Percentiles rank a stretch among this genome's conserved stretches.
phyloP scores from a whole-genome alignment of 1,139 yeast genomes.

The Zygotorulaspora mrakii region DNA sequence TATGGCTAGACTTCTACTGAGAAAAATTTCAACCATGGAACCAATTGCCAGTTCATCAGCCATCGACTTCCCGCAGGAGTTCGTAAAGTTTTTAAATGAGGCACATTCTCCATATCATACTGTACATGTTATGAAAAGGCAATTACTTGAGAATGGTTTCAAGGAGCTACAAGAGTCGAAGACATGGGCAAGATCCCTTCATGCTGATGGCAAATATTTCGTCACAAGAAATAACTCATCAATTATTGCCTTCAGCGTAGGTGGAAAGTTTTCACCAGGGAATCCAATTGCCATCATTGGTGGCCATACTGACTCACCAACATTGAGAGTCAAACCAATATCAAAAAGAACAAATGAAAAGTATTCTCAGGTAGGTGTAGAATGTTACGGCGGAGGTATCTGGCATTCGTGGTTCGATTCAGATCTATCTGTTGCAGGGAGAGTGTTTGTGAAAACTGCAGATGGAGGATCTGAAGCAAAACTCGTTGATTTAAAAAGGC shows the following conservation, averaged over 20 bases:
- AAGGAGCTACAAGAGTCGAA: slow-evolving; percentile 67
- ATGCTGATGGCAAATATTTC: slow-evolving; percentile 62
- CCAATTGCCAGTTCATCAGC: slow-evolving; percentile 8
- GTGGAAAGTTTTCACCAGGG: slow-evolving; percentile 70
- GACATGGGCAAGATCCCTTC: slow-evolving; percentile 62
- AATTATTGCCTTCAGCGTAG: slow-evolving; percentile 80
- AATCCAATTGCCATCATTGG: slow-evolving; percentile 86
- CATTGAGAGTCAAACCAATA: slow-evolving; percentile 84
- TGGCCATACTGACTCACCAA: slow-evolving; percentile 96
- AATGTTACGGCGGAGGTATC: slow-evolving; percentile 91
- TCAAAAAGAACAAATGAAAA: slow-evolving; percentile 72
- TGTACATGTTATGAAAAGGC: slow-evolving; percentile 58
- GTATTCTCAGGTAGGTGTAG: slow-evolving; percentile 87
- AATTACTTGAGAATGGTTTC: slow-evolving; percentile 61
- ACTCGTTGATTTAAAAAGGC: slow-evolving; percentile 75
- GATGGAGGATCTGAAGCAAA: slow-evolving; percentile 55
- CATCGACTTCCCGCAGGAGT: slow-evolving; percentile 42
- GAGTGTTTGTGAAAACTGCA: slow-evolving; percentile 64
- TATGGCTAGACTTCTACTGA: slow-evolving; percentile 30
- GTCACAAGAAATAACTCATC: slow-evolving; percentile 88
- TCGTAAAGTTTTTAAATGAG: slow-evolving; percentile 71
- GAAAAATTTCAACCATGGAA: slow-evolving; percentile 23
- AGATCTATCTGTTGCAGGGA: slow-evolving; percentile 86
- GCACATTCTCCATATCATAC: slow-evolving; percentile 97
- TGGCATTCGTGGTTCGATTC: slow-evolving; percentile 91